phyloP scores from a whole-genome alignment of 2,329 filamentous ascomycete species.

The Ceratocystis huliohia region DNA sequence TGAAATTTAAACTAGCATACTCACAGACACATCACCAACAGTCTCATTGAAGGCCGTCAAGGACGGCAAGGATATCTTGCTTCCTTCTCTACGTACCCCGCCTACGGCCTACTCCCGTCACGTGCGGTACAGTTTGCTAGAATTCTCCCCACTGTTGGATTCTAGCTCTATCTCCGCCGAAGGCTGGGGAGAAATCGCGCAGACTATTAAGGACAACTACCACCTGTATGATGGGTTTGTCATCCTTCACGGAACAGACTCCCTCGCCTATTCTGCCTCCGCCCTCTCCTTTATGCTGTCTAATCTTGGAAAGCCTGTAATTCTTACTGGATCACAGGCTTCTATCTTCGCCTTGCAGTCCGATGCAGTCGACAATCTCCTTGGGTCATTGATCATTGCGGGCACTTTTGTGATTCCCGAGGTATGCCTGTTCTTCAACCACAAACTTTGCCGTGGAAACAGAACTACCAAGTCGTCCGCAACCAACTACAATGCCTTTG shows the following conservation, averaged over 20 bases:
- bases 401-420: constrained; percentile 89
- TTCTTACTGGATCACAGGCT: constrained; percentile 71
- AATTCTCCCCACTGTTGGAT: constrained; percentile 75
- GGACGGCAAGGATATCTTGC: constrained; percentile 36
- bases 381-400: constrained; percentile 78
- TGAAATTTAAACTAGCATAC: neutral
- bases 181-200: constrained; percentile 76
- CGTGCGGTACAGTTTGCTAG: constrained; percentile 70
- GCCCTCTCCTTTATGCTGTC: constrained; percentile 88
- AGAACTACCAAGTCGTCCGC: constrained; percentile 78
- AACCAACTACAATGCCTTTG: constrained; percentile 76
- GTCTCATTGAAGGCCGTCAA: constrained; percentile 40
- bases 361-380: constrained; percentile 80
- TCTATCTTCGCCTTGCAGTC: constrained; percentile 85
- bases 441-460: constrained; percentile 80
- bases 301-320: constrained; percentile 80
- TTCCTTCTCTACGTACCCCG: constrained; percentile 66
- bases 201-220: constrained; percentile 72
- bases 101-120: constrained; percentile 67
- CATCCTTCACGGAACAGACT: constrained; percentile 82
- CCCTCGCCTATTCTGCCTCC: constrained; percentile 75
- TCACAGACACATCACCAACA: constrained; percentile 22
- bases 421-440: constrained; percentile 87
- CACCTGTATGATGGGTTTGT: constrained; percentile 83
- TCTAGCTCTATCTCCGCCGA: constrained; percentile 78